These are phyloP conservation scores for Trichoderma citrinoviride DNA, from an alignment of 2,329 filamentous ascomycete genomes.

Conservation along the genomic window DNA sequence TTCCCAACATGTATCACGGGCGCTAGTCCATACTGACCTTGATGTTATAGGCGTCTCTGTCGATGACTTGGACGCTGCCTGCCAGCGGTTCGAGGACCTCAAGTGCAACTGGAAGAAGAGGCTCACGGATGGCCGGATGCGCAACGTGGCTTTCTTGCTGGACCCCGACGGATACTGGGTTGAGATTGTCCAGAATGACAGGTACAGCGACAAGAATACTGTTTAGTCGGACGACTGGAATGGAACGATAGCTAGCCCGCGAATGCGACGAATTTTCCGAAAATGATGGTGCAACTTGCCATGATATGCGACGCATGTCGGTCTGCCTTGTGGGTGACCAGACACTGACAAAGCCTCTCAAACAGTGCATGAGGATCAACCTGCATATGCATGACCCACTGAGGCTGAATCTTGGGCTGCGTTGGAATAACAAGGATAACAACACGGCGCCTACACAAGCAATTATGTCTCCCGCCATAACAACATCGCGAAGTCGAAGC, in stretches of 20 bases:
- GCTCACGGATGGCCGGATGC: conserved; percentile 88
- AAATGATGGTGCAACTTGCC: too few relatives aligned
- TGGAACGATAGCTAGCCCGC: background rate
- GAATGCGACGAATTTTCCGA: background rate
- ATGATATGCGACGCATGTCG: too few relatives aligned
- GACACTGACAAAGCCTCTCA: too few relatives aligned
- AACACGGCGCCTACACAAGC: too few relatives aligned
- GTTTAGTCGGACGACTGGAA: background rate
- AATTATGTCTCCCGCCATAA: too few relatives aligned
- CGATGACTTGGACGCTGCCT: conserved; percentile 85
- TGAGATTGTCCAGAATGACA: conserved; percentile 76
- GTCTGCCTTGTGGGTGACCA: background rate
- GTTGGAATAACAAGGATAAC: too few relatives aligned
- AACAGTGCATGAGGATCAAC: background rate
- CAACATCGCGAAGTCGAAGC: too few relatives aligned
- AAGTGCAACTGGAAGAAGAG: conserved; percentile 92
- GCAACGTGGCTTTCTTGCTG: conserved; percentile 86
- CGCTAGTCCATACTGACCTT: conserved; percentile 24
- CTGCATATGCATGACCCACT: conserved; percentile 5
- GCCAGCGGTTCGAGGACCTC: conserved; percentile 77
- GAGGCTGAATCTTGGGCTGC: background rate
- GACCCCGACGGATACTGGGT: conserved; percentile 89
- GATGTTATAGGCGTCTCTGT: conserved; percentile 65
- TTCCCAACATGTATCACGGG: background rate
- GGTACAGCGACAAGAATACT: conserved; percentile 49